Evolutionary conservation across 2,329 filamentous ascomycete species (phyloP).

Genomic region (Verticillium alfalfae): DNA sequence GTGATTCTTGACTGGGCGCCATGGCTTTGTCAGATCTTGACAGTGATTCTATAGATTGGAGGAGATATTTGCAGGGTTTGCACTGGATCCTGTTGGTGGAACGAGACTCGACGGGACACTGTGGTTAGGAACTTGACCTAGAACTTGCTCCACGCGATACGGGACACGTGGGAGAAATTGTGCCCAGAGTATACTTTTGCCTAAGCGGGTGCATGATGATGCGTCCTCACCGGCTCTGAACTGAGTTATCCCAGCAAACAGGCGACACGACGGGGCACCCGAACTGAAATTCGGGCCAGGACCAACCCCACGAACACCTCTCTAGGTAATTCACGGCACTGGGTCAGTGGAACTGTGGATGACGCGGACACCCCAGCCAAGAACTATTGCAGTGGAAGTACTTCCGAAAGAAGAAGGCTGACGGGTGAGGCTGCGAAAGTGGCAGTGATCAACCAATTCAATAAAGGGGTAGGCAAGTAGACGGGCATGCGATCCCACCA

Average conservation of each 20-base stretch:
- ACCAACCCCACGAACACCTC: not conserved
- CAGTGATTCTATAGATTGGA: not conserved
- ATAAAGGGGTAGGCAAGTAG: not conserved
- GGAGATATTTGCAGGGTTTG: not conserved
- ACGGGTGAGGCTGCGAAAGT: not conserved
- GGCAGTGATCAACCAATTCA: not conserved
- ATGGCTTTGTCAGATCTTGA: not conserved
- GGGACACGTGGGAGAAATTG: not conserved
- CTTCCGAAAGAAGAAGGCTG: not conserved
- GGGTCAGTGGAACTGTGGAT: not conserved
- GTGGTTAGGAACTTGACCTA: not conserved
- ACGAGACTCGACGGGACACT: not conserved
- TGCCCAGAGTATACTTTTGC: not conserved
- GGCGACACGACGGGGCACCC: not conserved
- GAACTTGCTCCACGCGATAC: not conserved
- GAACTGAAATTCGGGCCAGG: not conserved
- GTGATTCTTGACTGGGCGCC: not conserved
- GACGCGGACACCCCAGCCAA: not conserved
- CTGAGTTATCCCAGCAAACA: not conserved
- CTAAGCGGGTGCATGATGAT: not conserved
- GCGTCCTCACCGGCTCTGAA: not conserved
- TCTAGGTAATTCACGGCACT: not conserved
- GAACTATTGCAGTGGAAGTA: not conserved
- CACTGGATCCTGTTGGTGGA: not conserved
- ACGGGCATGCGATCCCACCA: not conserved